Conservation (phyloP, 1,284 basidiomycete genomes). For the Tilletia horrida region DNA sequence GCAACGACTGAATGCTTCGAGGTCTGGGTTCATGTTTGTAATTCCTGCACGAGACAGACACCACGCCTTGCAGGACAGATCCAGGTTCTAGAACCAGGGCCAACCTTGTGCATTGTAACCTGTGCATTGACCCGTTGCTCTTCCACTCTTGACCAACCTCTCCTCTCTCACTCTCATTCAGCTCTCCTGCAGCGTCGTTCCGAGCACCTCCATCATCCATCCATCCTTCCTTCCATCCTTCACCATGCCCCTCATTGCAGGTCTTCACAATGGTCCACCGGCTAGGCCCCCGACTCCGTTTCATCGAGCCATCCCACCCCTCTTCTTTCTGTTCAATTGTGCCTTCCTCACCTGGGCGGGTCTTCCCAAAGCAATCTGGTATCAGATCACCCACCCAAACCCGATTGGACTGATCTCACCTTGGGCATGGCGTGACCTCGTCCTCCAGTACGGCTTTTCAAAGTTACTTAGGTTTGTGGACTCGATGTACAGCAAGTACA, state of each 20-base stretch:
- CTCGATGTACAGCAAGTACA: conserved; percentile 22
- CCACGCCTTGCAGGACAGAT: too few relatives aligned
- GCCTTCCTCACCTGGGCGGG: conserved; percentile 20
- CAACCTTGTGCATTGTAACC: too few relatives aligned
- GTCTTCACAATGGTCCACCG: not conserved
- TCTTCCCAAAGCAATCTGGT: conserved; percentile 25
- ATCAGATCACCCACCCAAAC: conserved; percentile 26
- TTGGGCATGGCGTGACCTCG: conserved; percentile 29
- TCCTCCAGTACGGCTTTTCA: conserved; percentile 29
- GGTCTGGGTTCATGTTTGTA: too few relatives aligned
- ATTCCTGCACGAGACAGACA: too few relatives aligned
- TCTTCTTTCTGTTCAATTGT: not conserved
- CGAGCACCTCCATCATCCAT: too few relatives aligned
- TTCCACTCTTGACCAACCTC: too few relatives aligned
- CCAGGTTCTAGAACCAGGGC: too few relatives aligned
- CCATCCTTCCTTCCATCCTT: too few relatives aligned
- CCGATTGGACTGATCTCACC: conserved; percentile 30
- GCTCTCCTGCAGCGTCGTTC: too few relatives aligned
- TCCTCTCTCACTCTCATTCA: too few relatives aligned
- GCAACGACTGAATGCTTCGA: too few relatives aligned
- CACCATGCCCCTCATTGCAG: conserved; percentile 6
- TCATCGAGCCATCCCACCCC: not conserved
- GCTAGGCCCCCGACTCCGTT: not conserved
- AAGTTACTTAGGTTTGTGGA: conserved; percentile 24
- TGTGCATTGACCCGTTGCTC: too few relatives aligned